Base-by-base conservation (phyloP, 2,329 filamentous ascomycete species). In the Clarireedia hainanense region DNA sequence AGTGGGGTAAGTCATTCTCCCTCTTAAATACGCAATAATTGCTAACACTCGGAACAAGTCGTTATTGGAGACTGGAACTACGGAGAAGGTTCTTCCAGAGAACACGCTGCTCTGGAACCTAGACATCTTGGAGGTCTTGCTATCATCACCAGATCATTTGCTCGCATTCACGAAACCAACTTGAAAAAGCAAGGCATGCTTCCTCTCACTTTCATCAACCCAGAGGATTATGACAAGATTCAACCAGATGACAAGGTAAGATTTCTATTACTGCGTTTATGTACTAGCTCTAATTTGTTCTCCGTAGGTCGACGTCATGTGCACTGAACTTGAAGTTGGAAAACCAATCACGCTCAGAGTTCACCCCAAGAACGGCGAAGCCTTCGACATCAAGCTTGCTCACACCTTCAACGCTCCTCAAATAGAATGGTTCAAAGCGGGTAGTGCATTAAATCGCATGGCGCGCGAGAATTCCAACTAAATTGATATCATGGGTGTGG, bases 141-240 rank as follows among this genome's bases (percentile, higher is more conserved):
- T 70, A 96, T 99, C 79, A 95, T 99, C 73, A 91, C 88, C 71
- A 87, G 90, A 71, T 89, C 84, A 63, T 99, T 99, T 72, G 94
- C 94, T 70, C 94, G 94, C 88, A 99, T 99, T 71, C 94, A 99
- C 83, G 94, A 99, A 83, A 99, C 94, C 80, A 99, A 99, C 84
- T 78, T 99, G 80, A 99, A 99, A 89, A 99, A 99, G 87, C 94
- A 99, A 84, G 94, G 94, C 77, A 96, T 99, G 92, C 88, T 99
- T 77, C 94, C 94, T 69, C 83, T 99, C 64, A 97, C 91, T 68
- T 99, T 99, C 78, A 76, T 84, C 57, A 85, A 97, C 72, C 92
- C 92, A 56, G 92, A 87, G 72, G 94, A 99, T 75, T 99, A 99
- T 75, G 94, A 99, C 74, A 95, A 89, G 83, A 91, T 99, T 74